Conservation (phyloP, 495 filamentous ascomycete genomes). For the Penicillium herquei region DNA sequence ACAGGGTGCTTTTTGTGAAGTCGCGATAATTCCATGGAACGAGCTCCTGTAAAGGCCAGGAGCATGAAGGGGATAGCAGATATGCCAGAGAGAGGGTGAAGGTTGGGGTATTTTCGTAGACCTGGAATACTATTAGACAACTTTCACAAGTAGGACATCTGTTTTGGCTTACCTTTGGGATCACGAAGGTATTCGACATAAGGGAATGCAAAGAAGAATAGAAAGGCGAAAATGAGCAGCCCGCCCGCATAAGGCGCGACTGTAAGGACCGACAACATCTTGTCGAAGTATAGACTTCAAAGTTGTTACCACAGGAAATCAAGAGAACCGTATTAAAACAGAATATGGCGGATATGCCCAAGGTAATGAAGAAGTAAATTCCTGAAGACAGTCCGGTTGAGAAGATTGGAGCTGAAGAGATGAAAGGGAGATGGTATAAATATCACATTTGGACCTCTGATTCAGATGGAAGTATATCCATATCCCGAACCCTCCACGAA, state of each 20-base stretch:
- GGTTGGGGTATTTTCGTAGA: conserved; percentile 51
- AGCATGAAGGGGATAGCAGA: conserved; percentile 46
- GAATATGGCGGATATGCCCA: neutral
- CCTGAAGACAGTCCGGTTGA: neutral
- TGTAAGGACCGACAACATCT: conserved; percentile 24
- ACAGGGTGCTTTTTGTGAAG: conserved; percentile 46
- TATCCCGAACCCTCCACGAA: neutral
- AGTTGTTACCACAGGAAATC: neutral
- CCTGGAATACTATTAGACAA: conserved; percentile 18
- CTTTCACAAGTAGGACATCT: neutral
- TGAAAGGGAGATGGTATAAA: conserved; percentile 7
- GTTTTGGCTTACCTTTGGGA: conserved; percentile 34
- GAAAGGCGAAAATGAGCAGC: conserved; percentile 21
- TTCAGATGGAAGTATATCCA: neutral
- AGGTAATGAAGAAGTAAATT: neutral
- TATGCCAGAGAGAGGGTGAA: conserved; percentile 43
- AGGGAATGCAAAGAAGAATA: conserved; percentile 43
- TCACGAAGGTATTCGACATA: conserved; percentile 45
- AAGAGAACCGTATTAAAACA: neutral
- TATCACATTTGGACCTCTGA: conserved; percentile 4
- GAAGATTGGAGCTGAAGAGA: neutral
- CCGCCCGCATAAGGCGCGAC: conserved; percentile 29
- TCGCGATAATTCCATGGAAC: conserved; percentile 40
- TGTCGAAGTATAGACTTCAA: neutral
- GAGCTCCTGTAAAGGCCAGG: conserved; percentile 39